Base-by-base conservation (phyloP, 2,329 filamentous ascomycete genomes). In the Penicillium verrucosum region DNA sequence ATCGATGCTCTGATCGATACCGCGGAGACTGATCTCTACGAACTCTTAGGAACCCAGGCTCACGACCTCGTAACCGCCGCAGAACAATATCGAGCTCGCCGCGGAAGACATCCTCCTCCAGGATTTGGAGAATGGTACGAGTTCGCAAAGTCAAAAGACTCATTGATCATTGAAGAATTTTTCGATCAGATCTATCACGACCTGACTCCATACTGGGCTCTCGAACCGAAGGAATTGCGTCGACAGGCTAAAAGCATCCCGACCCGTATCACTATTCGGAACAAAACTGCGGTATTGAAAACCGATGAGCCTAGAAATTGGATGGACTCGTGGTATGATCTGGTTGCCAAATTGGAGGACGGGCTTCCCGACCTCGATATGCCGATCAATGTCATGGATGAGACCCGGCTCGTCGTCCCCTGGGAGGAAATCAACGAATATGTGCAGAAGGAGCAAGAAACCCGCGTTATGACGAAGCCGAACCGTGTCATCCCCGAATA, bases 131-230 rank as follows among this genome's bases (percentile, higher is more conserved):
- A 66, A 37, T 82, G 80, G 80, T 78, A 73, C 59, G 58, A 71
- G 5, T 81, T 74, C 61, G 80, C 80, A 8, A 64, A 71, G 32
- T 68, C 71, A 11, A 65, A 76, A 44, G 66, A 75, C 49, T 73
- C 77, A 1, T 37, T 81, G 30, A 69, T 82, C 1, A 68, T 82
- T 5, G 80, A 82, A 62, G 76, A 79, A 7, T 77, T 80, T 59
- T 82, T 80, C 61, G 79, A 82, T 57, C 78, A 78, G 57, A 79
- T 82, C 10, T 80, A 82, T 63, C 65, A 78, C 55, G 80, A 82
- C 54, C 49, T 81, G 27, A 71, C 67, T 29, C 79, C 80, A 0
- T 81, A 80, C 60, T 82, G 80, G 80, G 78, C 72, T 6, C 54
- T 81, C 1, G 59, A 72, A 4, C 70, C 80, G 4, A 66, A 66